A percentile compares a stretch with the other conserved stretches of the same genome.
These are phyloP conservation scores for Suillus paluster DNA, from an alignment of 768 basidiomycete genomes.

Conservation along the genomic window DNA sequence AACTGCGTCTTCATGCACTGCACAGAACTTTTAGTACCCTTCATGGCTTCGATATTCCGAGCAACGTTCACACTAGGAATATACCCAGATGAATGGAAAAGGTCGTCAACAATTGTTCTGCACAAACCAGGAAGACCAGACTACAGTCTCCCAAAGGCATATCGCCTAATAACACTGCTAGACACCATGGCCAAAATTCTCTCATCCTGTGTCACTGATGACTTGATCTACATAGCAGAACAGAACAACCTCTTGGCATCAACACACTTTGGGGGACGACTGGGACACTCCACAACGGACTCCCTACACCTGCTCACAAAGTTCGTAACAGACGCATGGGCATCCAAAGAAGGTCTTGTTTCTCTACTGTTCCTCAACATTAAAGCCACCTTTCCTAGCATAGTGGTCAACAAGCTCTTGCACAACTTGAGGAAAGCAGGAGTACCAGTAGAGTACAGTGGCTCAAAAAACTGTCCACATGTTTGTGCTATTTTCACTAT, in stretches of 20 bases:
- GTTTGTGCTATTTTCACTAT: no score
- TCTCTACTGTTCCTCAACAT: conserved; percentile 7
- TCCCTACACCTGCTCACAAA: conserved; percentile 25
- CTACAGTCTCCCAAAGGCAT: conserved; percentile 39
- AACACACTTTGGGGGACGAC: conserved; percentile 32
- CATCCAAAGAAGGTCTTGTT: conserved; percentile 7
- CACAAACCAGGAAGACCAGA: conserved; percentile 42
- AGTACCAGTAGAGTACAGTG: conserved; percentile 17
- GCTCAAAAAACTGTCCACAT: no score
- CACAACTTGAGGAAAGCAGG: conserved; percentile 16
- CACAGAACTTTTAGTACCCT: conserved; percentile 24
- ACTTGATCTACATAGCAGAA: conserved; percentile 27
- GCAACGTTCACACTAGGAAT: neutral
- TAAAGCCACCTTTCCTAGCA: conserved; percentile 22
- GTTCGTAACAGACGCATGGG: conserved; percentile 27
- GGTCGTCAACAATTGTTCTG: conserved; percentile 35
- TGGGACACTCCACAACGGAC: conserved; percentile 11
- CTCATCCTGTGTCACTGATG: conserved; percentile 30
- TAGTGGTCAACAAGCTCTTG: neutral
- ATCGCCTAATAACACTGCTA: conserved; percentile 39
- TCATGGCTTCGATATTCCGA: conserved; percentile 19
- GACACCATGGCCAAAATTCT: conserved; percentile 41
- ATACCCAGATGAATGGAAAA: conserved; percentile 18
- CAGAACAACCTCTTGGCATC: conserved; percentile 28
- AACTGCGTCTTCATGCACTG: conserved; percentile 39